Percentiles rank a stretch among this genome's conserved stretches.
These are phyloP conservation scores for Solanum appendiculatum DNA, from an alignment of 257 asterid genomes.

Conservation along the genomic window DNA sequence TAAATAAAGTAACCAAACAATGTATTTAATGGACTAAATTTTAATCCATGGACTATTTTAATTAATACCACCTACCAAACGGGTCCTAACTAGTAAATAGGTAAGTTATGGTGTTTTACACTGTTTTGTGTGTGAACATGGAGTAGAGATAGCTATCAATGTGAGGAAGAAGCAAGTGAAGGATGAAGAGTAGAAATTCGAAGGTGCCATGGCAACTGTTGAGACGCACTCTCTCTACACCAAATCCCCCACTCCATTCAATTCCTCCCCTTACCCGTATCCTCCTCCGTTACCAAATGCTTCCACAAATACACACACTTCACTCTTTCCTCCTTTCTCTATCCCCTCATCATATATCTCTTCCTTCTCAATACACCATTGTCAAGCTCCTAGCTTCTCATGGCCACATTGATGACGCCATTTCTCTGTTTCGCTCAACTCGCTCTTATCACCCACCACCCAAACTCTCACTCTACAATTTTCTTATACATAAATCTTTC, in stretches of 20 bases:
- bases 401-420: conserved; percentile 36
- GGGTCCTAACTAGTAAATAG: not conserved
- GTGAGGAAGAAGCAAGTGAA: not conserved
- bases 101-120: not conserved
- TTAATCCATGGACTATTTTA: too few species aligned
- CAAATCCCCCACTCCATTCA: conserved; percentile 8
- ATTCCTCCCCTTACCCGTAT: conserved; percentile 48
- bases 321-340: conserved; percentile 38
- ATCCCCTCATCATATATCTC: conserved; percentile 1
- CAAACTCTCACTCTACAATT: conserved; percentile 42
- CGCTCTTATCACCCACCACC: conserved; percentile 60
- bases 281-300: conserved; percentile 58
- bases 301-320: conserved; percentile 51
- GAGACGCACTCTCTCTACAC: conserved; percentile 28
- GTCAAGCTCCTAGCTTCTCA: conserved; percentile 39
- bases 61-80: too few species aligned
- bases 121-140: not conserved
- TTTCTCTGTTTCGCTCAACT: conserved; percentile 53
- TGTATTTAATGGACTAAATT: too few species aligned
- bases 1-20: too few species aligned
- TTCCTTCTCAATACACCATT: conserved; percentile 23
- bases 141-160: not conserved
- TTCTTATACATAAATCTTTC: conserved; percentile 5
- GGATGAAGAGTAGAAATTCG: conserved; percentile 29
- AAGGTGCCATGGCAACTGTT: conserved; percentile 74